Conservation (phyloP, 140 eudicot genomes). For the Anethum foeniculum region DNA sequence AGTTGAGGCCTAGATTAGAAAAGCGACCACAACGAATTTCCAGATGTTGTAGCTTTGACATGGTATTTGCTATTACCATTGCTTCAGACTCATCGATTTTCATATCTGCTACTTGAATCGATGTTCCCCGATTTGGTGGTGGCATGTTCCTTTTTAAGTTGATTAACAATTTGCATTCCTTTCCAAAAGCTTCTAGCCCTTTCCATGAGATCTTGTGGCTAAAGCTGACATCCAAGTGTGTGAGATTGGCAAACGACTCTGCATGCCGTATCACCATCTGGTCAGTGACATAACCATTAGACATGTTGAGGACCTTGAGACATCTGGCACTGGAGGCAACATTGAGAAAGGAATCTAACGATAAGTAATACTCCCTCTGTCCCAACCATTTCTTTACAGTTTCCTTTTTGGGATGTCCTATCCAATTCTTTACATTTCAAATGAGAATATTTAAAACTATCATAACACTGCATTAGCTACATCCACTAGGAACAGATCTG, state of each 20-base stretch:
- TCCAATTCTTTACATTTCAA: no score
- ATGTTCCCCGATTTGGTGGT: conserved; percentile 4
- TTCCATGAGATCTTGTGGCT: conserved; percentile 27
- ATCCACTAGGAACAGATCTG: no score
- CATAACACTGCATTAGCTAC: no score
- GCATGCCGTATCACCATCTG: conserved; percentile 29
- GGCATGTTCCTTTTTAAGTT: conserved; percentile 40
- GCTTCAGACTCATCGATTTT: no score
- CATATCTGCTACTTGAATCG: no score
- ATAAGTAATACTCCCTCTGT: no score
- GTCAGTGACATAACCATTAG: conserved; percentile 30
- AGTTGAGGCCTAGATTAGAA: conserved; percentile 29
- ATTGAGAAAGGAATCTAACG: background rate
- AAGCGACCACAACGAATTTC: conserved; percentile 29
- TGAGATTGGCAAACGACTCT: conserved; percentile 31
- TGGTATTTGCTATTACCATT: no score
- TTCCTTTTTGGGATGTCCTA: no score
- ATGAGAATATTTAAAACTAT: no score
- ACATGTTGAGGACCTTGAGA: conserved; percentile 31
- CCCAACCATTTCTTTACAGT: no score
- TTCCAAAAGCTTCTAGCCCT: conserved; percentile 33
- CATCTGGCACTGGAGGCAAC: conserved; percentile 24
- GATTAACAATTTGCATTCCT: conserved; percentile 24
- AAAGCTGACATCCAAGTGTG: conserved; percentile 28
- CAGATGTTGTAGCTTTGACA: no score